phyloP scores from a whole-genome alignment of 75 land plant genomes.

The Selaginella moellendorffii region DNA sequence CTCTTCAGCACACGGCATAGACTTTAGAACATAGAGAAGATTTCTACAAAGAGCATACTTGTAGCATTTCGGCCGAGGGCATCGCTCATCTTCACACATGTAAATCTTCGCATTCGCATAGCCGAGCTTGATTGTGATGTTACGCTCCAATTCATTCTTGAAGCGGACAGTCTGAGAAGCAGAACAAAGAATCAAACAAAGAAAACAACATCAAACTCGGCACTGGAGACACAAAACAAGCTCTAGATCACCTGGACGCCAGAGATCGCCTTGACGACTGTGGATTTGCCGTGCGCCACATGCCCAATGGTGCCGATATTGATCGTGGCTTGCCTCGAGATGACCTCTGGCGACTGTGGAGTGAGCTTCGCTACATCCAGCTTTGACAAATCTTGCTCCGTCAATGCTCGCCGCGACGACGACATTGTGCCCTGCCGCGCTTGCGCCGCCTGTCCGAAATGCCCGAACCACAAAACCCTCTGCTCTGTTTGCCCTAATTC shows the following conservation, averaged over 20 bases:
- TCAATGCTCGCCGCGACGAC: too few relatives aligned
- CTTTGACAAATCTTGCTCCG: too few relatives aligned
- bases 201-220: not conserved
- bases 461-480: too few relatives aligned
- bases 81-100: not conserved
- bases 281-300: not conserved
- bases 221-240: not conserved
- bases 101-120: not conserved
- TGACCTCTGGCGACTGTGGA: not conserved
- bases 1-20: not conserved
- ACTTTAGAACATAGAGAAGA: not conserved
- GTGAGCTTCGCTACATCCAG: too few relatives aligned
- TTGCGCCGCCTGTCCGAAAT: too few relatives aligned
- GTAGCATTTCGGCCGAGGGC: not conserved
- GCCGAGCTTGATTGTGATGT: not conserved
- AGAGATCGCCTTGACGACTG: not conserved
- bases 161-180: constrained; percentile 1
- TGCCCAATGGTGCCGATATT: not conserved
- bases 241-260: not conserved
- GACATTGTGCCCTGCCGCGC: too few relatives aligned
- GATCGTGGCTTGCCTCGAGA: not conserved
- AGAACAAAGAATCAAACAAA: not conserved
- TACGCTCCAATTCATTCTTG: not conserved
- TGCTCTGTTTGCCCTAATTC: not conserved
- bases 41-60: not conserved